A percentile compares a stretch with the other conserved stretches of the same genome.
Conservation (phyloP, 495 filamentous ascomycete species). For the Jackrogersella minutella region DNA sequence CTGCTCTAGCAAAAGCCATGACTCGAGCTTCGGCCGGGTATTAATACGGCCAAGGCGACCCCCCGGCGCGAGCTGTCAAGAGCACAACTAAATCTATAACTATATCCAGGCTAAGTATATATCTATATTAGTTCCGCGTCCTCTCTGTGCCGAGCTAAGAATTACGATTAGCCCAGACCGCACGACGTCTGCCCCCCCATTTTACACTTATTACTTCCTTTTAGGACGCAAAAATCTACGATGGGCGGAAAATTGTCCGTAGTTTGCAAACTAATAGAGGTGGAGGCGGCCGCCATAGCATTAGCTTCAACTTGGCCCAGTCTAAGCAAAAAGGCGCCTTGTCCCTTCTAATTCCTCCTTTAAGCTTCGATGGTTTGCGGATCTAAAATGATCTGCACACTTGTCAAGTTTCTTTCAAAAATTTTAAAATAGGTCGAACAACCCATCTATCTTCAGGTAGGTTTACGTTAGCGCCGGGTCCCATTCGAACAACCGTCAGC, state of each 20-base stretch:
- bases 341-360: slow-evolving; percentile 6
- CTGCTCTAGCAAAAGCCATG: slow-evolving; percentile 11
- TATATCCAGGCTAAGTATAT: neutral
- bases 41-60: slow-evolving; percentile 8
- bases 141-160: slow-evolving; percentile 5
- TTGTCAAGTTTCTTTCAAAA: too few relatives aligned
- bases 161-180: neutral
- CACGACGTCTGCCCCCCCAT: slow-evolving; percentile 4
- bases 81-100: neutral
- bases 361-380: slow-evolving; percentile 3
- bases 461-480: slow-evolving; percentile 7
- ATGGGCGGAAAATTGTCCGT: too few relatives aligned
- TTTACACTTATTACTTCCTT: slow-evolving; percentile 24
- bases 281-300: neutral
- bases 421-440: too few relatives aligned
- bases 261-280: too few relatives aligned
- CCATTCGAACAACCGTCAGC: slow-evolving; percentile 1
- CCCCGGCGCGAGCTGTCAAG: slow-evolving; percentile 17
- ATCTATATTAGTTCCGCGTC: slow-evolving; percentile 28
- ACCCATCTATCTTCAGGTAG: slow-evolving; percentile 6
- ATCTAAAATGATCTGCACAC: slow-evolving; percentile 29
- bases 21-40: slow-evolving; percentile 23
- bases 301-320: neutral
- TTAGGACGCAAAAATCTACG: too few relatives aligned
- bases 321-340: slow-evolving; percentile 11